These are phyloP conservation scores for Trypanosoma lewisi DNA, from an alignment of 208 protist genomes.

Conservation along the genomic window DNA sequence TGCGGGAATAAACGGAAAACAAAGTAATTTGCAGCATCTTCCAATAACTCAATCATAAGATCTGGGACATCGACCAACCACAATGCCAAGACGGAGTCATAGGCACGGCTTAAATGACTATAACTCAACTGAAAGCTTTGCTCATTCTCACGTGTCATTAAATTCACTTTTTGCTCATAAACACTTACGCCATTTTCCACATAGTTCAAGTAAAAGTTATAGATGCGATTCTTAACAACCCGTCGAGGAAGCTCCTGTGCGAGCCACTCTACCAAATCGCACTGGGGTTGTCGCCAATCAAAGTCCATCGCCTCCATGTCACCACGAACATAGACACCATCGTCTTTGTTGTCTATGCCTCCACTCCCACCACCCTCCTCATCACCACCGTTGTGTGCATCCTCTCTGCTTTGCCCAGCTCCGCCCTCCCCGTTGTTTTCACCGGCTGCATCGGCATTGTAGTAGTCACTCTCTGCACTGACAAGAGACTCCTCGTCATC, in stretches of 20 bases:
- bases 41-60: constrained; percentile 97
- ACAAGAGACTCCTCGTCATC: constrained; percentile 42
- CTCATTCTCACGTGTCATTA: constrained; percentile 92
- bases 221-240: constrained; percentile 89
- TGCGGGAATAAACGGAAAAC: constrained; percentile 90
- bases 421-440: constrained; percentile 33
- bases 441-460: constrained; percentile 14
- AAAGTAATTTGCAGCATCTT: constrained; percentile 94
- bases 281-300: constrained; percentile 86
- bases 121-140: constrained; percentile 94
- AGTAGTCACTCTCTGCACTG: constrained; percentile 24
- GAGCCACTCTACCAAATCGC: constrained; percentile 89
- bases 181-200: constrained; percentile 71
- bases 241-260: constrained; percentile 83
- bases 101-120: constrained; percentile 87
- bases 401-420: constrained; percentile 8
- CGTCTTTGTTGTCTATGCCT: constrained; percentile 13
- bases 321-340: constrained; percentile 66
- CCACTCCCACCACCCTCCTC: not conserved
- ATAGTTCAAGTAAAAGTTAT: constrained; percentile 92
- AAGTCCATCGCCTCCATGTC: constrained; percentile 78
- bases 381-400: constrained; percentile 41
- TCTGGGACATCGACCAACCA: constrained; percentile 96
- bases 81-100: constrained; percentile 91
- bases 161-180: constrained; percentile 79